Conservation (phyloP, 1,284 basidiomycete species). For the Peniophora sp. region DNA sequence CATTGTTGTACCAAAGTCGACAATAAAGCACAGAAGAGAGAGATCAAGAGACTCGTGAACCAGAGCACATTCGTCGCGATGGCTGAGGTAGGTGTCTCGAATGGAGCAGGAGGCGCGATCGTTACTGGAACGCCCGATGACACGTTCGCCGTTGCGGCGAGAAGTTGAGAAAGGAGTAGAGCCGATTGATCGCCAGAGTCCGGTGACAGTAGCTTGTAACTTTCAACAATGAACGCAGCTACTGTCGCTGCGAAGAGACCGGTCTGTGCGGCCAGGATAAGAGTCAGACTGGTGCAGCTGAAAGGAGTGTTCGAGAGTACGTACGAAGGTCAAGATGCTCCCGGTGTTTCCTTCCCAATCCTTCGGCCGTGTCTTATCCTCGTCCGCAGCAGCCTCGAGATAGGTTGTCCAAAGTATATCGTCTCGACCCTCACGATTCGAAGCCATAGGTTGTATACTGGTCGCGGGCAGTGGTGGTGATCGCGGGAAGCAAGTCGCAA, state of each 20-base stretch:
- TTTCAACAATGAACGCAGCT: constrained; percentile 36
- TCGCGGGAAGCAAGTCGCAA: too few species aligned
- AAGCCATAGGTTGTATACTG: too few species aligned
- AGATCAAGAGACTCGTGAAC: constrained; percentile 23
- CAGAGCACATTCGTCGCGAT: constrained; percentile 28
- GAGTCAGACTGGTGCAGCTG: too few species aligned
- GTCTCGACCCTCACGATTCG: too few species aligned
- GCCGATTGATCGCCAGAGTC: constrained; percentile 24
- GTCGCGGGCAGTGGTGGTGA: too few species aligned
- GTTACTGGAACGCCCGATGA: background rate
- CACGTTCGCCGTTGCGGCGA: constrained; percentile 15
- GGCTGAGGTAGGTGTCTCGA: constrained; percentile 10
- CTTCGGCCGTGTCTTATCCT: background rate
- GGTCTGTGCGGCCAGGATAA: constrained; percentile 10
- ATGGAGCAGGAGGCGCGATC: background rate
- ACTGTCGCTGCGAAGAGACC: constrained; percentile 40
- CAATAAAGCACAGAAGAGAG: constrained; percentile 17
- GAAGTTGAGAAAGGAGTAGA: constrained; percentile 18
- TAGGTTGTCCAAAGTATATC: too few species aligned
- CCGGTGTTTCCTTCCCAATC: background rate
- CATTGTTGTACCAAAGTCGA: constrained; percentile 20
- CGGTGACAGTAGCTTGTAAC: constrained; percentile 28
- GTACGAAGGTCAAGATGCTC: background rate
- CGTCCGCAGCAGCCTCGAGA: too few species aligned
- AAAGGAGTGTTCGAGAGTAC: background rate